phyloP scores from a whole-genome alignment of 2,329 filamentous ascomycete genomes.

The Zarea fungicola region DNA sequence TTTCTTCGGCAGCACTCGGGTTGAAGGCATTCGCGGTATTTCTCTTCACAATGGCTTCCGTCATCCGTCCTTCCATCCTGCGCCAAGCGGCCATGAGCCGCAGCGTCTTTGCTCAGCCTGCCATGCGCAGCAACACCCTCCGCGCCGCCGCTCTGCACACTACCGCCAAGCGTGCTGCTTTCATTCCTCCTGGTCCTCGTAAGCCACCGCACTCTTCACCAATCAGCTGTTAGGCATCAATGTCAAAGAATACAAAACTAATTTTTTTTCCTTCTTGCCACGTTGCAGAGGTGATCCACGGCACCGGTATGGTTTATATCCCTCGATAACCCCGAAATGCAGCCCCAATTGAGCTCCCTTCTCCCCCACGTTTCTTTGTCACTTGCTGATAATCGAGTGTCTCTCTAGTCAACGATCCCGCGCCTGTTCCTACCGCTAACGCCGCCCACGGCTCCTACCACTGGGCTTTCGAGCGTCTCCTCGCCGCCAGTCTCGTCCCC shows the following conservation, averaged over 20 bases:
- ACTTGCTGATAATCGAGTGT: slow-evolving; percentile 9
- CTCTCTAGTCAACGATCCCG: slow-evolving; percentile 74
- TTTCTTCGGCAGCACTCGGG: slow-evolving; percentile 10
- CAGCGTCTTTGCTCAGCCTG: slow-evolving; percentile 30
- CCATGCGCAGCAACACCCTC: slow-evolving; percentile 30
- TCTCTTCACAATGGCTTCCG: slow-evolving; percentile 46
- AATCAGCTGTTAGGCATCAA: not conserved
- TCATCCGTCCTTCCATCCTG: slow-evolving; percentile 50
- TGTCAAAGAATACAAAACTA: not conserved
- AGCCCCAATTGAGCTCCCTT: not conserved
- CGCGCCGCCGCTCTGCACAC: slow-evolving; percentile 78
- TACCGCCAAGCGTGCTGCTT: slow-evolving; percentile 66
- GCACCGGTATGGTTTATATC: slow-evolving; percentile 55
- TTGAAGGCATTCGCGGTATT: slow-evolving; percentile 9
- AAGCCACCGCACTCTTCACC: slow-evolving; percentile 33
- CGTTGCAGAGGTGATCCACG: slow-evolving; percentile 64
- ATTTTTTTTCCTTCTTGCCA: not conserved
- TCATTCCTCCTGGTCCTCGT: slow-evolving; percentile 86
- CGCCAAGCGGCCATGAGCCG: slow-evolving; percentile 45
- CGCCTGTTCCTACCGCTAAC: slow-evolving; percentile 63
- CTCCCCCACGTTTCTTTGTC: too few species aligned
- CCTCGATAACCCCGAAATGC: not conserved
- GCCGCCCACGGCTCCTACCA: slow-evolving; percentile 92
- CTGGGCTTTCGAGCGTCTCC: slow-evolving; percentile 90
- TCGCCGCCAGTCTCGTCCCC: slow-evolving; percentile 78